These are phyloP conservation scores for Fusarium aywerte DNA, from an alignment of 2,329 filamentous ascomycete genomes.

Conservation along the genomic window DNA sequence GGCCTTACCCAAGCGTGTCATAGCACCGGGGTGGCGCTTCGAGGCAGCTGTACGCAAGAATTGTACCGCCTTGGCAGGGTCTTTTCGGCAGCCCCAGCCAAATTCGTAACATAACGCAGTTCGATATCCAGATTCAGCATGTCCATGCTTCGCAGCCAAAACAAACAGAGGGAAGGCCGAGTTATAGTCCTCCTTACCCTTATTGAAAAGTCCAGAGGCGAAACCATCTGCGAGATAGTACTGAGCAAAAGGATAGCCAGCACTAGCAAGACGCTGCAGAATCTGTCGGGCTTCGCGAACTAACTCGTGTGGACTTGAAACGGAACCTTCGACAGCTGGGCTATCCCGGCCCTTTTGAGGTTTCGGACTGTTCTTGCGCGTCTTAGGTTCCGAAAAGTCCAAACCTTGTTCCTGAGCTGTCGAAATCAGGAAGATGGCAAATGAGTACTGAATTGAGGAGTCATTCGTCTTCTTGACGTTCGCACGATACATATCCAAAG, in stretches of 20 bases:
- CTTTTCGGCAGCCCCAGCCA: conserved; percentile 93
- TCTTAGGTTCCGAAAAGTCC: conserved; percentile 59
- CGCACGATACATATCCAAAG: conserved; percentile 94
- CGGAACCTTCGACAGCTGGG: conserved; percentile 58
- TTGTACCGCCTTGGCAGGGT: conserved; percentile 90
- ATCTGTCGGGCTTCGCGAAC: conserved; percentile 90
- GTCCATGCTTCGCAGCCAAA: conserved; percentile 93
- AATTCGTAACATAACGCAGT: conserved; percentile 97
- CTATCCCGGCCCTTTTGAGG: conserved; percentile 59
- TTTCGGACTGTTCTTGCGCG: conserved; percentile 60
- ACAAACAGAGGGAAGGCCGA: conserved; percentile 93
- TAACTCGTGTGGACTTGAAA: conserved; percentile 72
- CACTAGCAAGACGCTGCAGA: conserved; percentile 84
- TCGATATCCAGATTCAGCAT: conserved; percentile 94
- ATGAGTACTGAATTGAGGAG: conserved; percentile 90
- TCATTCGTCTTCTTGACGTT: conserved; percentile 99
- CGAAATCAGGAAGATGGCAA: conserved; percentile 93
- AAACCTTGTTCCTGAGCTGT: conserved; percentile 82
- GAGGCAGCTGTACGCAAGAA: conserved; percentile 91
- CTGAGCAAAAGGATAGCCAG: conserved; percentile 94
- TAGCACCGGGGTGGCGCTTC: conserved; percentile 94
- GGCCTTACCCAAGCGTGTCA: conserved; percentile 90
- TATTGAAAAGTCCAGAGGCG: conserved; percentile 93
- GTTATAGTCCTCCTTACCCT: conserved; percentile 91
- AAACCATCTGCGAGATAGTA: conserved; percentile 97